A percentile compares a stretch with the other conserved stretches of the same genome.
phyloP scores from a whole-genome alignment of 768 basidiomycete genomes.

The Boletus rubropictus region DNA sequence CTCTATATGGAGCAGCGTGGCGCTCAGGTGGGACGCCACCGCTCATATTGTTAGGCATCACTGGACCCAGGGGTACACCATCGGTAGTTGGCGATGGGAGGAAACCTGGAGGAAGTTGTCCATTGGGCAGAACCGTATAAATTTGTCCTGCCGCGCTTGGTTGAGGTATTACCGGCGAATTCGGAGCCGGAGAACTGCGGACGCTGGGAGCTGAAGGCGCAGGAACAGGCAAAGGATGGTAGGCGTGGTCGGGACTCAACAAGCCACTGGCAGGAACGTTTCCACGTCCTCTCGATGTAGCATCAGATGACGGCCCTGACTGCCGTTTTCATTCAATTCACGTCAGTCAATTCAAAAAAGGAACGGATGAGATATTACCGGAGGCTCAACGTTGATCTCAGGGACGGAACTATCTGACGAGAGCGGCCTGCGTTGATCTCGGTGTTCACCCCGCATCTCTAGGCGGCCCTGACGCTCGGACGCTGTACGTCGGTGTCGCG shows the following conservation, averaged over 20 bases:
- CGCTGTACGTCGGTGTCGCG: conserved; percentile 15
- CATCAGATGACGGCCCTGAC: conserved; percentile 31
- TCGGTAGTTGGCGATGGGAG: neutral
- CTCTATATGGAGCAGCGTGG: conserved; percentile 5
- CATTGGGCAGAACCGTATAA: conserved; percentile 7
- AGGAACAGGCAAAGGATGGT: conserved; percentile 25
- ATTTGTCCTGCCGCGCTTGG: conserved; percentile 10
- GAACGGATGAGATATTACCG: conserved; percentile 18
- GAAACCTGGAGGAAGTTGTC: conserved; percentile 15
- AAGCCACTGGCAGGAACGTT: conserved; percentile 10
- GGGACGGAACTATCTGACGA: conserved; percentile 33
- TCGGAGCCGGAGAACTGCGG: conserved; percentile 15
- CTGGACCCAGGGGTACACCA: conserved; percentile 15
- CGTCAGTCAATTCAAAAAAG: conserved; percentile 12
- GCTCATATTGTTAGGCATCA: conserved; percentile 16
- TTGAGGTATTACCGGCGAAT: conserved; percentile 6
- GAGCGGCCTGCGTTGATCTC: conserved; percentile 19
- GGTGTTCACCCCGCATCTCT: conserved; percentile 13
- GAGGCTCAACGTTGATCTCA: conserved; percentile 29
- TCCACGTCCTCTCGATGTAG: conserved; percentile 25
- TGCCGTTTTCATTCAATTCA: conserved; percentile 10
- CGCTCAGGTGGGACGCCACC: conserved; percentile 10
- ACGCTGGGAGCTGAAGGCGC: conserved; percentile 7
- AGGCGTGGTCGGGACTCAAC: conserved; percentile 30
- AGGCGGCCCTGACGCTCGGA: conserved; percentile 26